Evolutionary conservation across 176 grass and related monocot genomes (phyloP), one percentile per base, ranked within the genome.

Genomic region (Guadua angustifolia): DNA sequence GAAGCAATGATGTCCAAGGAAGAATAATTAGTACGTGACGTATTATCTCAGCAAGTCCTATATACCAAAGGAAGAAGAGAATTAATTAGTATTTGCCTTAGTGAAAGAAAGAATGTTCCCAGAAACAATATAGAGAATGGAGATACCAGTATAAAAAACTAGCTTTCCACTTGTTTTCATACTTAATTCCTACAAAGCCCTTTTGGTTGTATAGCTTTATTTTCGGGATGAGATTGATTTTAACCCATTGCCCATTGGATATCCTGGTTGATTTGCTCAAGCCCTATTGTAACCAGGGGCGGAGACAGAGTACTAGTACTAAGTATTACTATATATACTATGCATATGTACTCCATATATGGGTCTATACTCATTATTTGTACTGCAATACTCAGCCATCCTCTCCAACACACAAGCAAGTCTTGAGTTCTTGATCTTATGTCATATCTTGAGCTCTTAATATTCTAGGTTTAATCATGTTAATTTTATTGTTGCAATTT

Each of bases 191-290:
- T 46, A 25, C 38, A 66, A 79, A 66, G 24, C 26, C 11, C 13
- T 50, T 71, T 84, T 44, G 33, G 68, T 35, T 82, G 16, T 45
- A 47, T 72, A 35, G 39, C 42, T 38, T 62, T 61, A 72, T 12
- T 38, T 68, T 79, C 0, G 5, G 49, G 66, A 62, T 69, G 21
- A 62, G 12, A 79, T 65, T 43, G 24, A 25, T 24, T 40, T 25
- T 64, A 35, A 24, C 49, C 4, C 26, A 22, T 71, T 70, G 52
- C 49, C 10, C 26, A 33, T 71, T 70, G 52, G 19, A 73, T 24
- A 78, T 52, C 36, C 39, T 79, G 13, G 26, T 72, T 56, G 22
- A 82, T 79, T 74, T 74, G 58, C 62, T 85, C 24, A 75, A 69
- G 5, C 14, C 70, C 39, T 39, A 61, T 93, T 29, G 52, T 43